Evolutionary conservation across 2,329 filamentous ascomycete species (phyloP).

Genomic region (Fusarium dimerum): DNA sequence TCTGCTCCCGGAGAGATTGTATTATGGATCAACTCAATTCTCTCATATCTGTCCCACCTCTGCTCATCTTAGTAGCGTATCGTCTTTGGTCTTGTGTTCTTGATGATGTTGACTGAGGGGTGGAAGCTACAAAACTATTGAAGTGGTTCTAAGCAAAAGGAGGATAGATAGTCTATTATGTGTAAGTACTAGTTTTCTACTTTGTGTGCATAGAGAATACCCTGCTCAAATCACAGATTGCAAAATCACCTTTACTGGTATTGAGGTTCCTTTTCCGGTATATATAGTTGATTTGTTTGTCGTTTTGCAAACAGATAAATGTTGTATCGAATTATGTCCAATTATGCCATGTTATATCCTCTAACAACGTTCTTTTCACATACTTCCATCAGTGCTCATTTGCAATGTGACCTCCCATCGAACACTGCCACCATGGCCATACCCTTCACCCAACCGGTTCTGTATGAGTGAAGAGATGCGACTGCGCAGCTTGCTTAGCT

Average conservation of each 20-base stretch:
- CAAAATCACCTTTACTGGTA: no score
- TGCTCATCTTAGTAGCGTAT: no score
- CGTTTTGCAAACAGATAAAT: background rate
- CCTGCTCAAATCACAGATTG: no score
- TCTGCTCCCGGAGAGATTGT: background rate
- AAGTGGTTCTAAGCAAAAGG: no score
- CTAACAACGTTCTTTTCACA: slow-evolving; percentile 9
- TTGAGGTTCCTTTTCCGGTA: background rate
- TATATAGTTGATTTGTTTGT: background rate
- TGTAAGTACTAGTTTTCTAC: no score
- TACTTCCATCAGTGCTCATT: slow-evolving; percentile 50
- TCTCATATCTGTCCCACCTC: no score
- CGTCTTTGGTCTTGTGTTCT: no score
- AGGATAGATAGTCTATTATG: no score
- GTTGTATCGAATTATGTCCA: background rate
- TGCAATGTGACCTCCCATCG: slow-evolving; percentile 95
- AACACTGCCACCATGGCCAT: slow-evolving; percentile 75
- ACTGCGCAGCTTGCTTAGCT: slow-evolving; percentile 71
- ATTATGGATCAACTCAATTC: no score
- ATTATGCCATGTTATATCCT: background rate
- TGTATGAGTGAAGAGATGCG: slow-evolving; percentile 77
- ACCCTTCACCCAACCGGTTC: slow-evolving; percentile 84
- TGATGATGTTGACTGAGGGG: no score
- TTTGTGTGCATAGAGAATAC: no score
- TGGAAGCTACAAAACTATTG: no score